Evolutionary conservation across 768 basidiomycete species (phyloP).

Genomic region (Artomyces pyxidatus): DNA sequence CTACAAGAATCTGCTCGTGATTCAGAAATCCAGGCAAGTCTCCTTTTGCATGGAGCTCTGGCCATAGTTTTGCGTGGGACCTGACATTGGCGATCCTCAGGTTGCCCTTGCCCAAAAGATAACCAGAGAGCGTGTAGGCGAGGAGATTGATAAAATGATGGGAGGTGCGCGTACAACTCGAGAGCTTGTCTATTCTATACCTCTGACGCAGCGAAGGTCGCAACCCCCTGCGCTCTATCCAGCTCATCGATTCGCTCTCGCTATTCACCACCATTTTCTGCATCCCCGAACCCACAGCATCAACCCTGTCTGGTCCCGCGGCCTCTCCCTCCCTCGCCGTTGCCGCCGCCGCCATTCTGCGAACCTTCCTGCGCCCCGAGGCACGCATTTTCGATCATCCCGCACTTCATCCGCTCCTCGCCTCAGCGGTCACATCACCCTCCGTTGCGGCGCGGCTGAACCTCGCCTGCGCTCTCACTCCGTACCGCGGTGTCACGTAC

Average conservation of each 20-base stretch:
- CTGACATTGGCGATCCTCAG: conserved; percentile 24
- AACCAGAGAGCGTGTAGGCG: conserved; percentile 84
- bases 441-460: conserved; percentile 55
- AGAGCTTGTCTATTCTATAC: no score
- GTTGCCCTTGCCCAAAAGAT: conserved; percentile 70
- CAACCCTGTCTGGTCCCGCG: conserved; percentile 37
- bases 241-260: conserved; percentile 64
- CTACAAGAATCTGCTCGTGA: conserved; percentile 56
- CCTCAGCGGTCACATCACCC: conserved; percentile 28
- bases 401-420: conserved; percentile 40
- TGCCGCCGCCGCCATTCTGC: conserved; percentile 51
- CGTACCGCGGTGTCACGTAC: conserved; percentile 55
- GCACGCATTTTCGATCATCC: conserved; percentile 26
- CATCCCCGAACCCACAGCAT: conserved; percentile 37
- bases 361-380: conserved; percentile 33
- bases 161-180: conserved; percentile 54
- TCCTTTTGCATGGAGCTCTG: neutral
- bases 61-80: no score
- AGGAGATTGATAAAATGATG: conserved; percentile 92
- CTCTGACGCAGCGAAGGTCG: conserved; percentile 38
- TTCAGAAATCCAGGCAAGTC: conserved; percentile 50
- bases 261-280: conserved; percentile 65
- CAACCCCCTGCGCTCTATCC: conserved; percentile 65
- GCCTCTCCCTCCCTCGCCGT: conserved; percentile 37
- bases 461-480: conserved; percentile 69